These are phyloP conservation scores for Asclepias syriaca DNA, from an alignment of 257 asterid genomes.

Conservation along the genomic window DNA sequence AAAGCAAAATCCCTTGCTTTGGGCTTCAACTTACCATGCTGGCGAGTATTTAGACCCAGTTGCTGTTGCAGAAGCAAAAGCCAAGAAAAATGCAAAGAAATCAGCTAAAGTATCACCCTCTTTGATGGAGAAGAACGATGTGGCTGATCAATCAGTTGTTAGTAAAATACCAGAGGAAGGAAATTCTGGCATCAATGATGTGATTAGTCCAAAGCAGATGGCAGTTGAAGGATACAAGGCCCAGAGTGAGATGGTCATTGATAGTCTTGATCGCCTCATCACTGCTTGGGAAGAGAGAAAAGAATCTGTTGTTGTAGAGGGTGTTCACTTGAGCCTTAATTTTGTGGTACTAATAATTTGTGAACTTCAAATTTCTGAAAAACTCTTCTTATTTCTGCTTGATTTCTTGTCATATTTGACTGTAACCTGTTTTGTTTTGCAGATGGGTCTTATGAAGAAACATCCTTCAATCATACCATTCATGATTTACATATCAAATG, in stretches of 20 bases:
- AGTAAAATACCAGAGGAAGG: slow-evolving; percentile 41
- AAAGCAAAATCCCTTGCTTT: slow-evolving; percentile 82
- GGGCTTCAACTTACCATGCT: slow-evolving; percentile 99
- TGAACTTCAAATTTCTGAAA: neutral
- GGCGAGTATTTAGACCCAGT: slow-evolving; percentile 91
- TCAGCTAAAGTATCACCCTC: slow-evolving; percentile 47
- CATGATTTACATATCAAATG: slow-evolving; percentile 89
- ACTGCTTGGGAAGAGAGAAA: slow-evolving; percentile 96
- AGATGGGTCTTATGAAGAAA: slow-evolving; percentile 99
- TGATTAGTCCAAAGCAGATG: slow-evolving; percentile 83
- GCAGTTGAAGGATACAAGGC: slow-evolving; percentile 97
- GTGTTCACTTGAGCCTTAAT: slow-evolving; percentile 97
- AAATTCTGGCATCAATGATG: slow-evolving; percentile 37
- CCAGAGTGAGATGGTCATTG: slow-evolving; percentile 99
- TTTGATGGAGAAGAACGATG: slow-evolving; percentile 42
- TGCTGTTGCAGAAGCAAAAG: slow-evolving; percentile 89
- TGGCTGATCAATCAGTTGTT: slow-evolving; percentile 23
- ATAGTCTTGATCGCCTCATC: slow-evolving; percentile 91
- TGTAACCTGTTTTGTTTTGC: slow-evolving; percentile 28
- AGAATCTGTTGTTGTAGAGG: slow-evolving; percentile 98
- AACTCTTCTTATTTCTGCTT: neutral
- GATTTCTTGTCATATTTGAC: slow-evolving; percentile 9
- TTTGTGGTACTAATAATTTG: slow-evolving; percentile 65
- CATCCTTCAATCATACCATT: slow-evolving; percentile 98
- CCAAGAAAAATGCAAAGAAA: slow-evolving; percentile 82